Conservation (phyloP, 1,284 basidiomycete genomes). For the Coniferiporia weirii region DNA sequence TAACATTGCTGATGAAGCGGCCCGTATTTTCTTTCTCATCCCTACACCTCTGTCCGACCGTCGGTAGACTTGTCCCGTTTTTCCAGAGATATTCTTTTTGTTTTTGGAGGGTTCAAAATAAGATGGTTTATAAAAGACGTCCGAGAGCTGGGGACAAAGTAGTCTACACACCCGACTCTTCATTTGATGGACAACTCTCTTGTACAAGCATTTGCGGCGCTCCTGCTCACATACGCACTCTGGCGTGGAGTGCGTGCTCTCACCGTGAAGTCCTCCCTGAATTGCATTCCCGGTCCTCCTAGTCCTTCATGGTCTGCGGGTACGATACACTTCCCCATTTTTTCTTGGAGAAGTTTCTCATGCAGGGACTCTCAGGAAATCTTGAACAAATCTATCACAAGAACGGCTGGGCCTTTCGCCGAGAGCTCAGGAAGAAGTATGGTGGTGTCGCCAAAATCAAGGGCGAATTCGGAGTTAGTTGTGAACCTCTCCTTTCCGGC, state of each 20-base stretch:
- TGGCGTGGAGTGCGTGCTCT: not conserved
- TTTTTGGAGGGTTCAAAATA: too few relatives aligned
- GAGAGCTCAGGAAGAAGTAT: constrained; percentile 14
- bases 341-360: not conserved
- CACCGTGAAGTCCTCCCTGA: not conserved
- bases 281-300: constrained; percentile 24
- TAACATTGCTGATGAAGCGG: too few relatives aligned
- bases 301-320: constrained; percentile 8
- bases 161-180: too few relatives aligned
- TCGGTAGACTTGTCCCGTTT: too few relatives aligned
- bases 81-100: too few relatives aligned
- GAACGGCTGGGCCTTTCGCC: constrained; percentile 22
- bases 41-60: too few relatives aligned
- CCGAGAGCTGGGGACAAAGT: too few relatives aligned
- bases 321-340: not conserved
- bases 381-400: constrained; percentile 16
- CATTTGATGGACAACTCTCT: too few relatives aligned
- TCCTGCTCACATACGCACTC: not conserved
- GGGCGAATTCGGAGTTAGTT: constrained; percentile 17
- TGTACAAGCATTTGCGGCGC: too few relatives aligned
- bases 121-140: too few relatives aligned
- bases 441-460: constrained; percentile 17
- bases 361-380: constrained; percentile 1
- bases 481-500: not conserved
- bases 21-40: too few relatives aligned